Evolutionary conservation across 2,329 filamentous ascomycete genomes (phyloP).

Genomic region (Phyllosticta citriasiana): DNA sequence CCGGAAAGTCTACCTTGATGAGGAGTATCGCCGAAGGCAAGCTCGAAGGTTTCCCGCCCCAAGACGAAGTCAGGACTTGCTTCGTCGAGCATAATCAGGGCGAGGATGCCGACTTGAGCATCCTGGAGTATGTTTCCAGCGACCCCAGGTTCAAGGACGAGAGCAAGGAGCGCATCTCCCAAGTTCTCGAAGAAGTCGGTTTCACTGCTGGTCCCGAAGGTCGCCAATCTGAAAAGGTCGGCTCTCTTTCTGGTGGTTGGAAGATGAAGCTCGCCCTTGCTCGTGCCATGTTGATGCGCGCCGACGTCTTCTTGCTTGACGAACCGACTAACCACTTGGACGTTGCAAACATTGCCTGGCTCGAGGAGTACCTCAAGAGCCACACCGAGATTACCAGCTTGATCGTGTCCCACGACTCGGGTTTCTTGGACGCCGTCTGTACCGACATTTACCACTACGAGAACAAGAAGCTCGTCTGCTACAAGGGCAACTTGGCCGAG

Average conservation of each 20-base stretch:
- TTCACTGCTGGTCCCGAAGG: constrained; percentile 87
- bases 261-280: constrained; percentile 99
- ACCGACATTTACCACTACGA: constrained; percentile 99
- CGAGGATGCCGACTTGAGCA: constrained; percentile 92
- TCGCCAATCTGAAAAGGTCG: constrained; percentile 79
- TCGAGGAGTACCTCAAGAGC: constrained; percentile 89
- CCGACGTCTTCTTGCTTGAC: constrained; percentile 93
- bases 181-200: constrained; percentile 81
- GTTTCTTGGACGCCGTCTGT: constrained; percentile 92
- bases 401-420: constrained; percentile 97
- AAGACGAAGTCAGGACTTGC: constrained; percentile 86
- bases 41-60: constrained; percentile 89
- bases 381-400: constrained; percentile 94
- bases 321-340: constrained; percentile 99
- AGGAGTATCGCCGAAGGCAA: constrained; percentile 91
- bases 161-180: constrained; percentile 69
- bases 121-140: constrained; percentile 84
- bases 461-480: constrained; percentile 84
- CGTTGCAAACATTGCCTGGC: constrained; percentile 90
- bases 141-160: constrained; percentile 76
- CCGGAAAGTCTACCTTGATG: constrained; percentile 99
- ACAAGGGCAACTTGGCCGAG: constrained; percentile 69
- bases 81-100: constrained; percentile 99
- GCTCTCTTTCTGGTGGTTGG: constrained; percentile 94
- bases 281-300: constrained; percentile 89